A percentile compares a stretch with the other conserved stretches of the same genome.
phyloP scores from a whole-genome alignment of 176 grass and related monocot species.

The Secale cereale region DNA sequence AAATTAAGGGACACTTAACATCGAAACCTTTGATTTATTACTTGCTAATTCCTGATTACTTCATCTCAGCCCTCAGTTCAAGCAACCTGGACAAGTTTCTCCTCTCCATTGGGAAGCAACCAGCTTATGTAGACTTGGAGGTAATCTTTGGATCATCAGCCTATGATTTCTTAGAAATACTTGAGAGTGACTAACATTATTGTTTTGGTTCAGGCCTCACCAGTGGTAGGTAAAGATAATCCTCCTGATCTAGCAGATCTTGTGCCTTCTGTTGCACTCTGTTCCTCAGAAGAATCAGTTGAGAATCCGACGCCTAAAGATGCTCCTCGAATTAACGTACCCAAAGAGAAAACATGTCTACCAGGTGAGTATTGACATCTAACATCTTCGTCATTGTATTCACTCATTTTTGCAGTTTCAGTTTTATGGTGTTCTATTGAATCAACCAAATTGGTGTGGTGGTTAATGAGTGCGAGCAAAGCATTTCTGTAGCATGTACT shows the following conservation, averaged over 20 bases:
- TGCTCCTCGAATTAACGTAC: constrained; percentile 35
- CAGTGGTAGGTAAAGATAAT: constrained; percentile 77
- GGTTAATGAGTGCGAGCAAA: neutral
- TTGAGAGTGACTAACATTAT: constrained; percentile 18
- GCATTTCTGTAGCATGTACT: neutral
- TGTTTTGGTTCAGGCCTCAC: constrained; percentile 57
- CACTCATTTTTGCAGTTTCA: neutral
- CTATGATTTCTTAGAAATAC: constrained; percentile 16
- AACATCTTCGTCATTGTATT: neutral
- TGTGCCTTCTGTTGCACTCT: constrained; percentile 51
- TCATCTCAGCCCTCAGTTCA: constrained; percentile 66
- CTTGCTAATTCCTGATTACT: constrained; percentile 19
- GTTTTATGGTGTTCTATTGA: neutral
- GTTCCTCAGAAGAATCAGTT: constrained; percentile 39
- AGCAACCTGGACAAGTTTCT: constrained; percentile 91
- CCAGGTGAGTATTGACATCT: constrained; percentile 38
- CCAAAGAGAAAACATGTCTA: constrained; percentile 46
- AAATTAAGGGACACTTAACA: neutral
- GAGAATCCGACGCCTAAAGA: constrained; percentile 36
- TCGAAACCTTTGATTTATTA: neutral
- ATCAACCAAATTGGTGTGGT: constrained; percentile 13
- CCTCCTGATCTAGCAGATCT: constrained; percentile 85
- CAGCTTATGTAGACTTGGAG: constrained; percentile 87
- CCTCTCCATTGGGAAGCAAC: constrained; percentile 72
- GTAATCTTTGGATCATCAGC: constrained; percentile 39